A percentile compares a stretch with the other conserved stretches of the same genome.
phyloP scores from a whole-genome alignment of 495 filamentous ascomycete genomes.

The Jackrogersella minutella region DNA sequence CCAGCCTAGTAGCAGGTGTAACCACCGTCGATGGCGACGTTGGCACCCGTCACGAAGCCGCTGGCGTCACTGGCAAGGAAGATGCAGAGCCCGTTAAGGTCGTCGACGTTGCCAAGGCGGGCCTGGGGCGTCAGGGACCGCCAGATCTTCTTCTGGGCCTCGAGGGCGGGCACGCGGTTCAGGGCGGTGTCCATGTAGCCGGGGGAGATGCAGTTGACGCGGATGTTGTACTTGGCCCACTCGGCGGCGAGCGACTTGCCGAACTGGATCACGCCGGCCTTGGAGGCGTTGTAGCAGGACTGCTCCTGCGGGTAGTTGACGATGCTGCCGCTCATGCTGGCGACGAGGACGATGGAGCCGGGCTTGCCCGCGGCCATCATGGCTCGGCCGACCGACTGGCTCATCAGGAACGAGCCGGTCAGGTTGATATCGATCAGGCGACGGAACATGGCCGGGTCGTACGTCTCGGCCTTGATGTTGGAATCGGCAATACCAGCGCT shows the following conservation, averaged over 20 bases:
- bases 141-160: conserved; percentile 84
- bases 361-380: conserved; percentile 72
- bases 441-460: conserved; percentile 71
- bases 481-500: conserved; percentile 84
- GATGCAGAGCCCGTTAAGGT: conserved; percentile 80
- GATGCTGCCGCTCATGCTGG: conserved; percentile 79
- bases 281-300: conserved; percentile 80
- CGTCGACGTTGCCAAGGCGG: conserved; percentile 75
- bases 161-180: conserved; percentile 75
- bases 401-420: conserved; percentile 73
- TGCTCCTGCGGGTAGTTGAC: conserved; percentile 85
- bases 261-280: conserved; percentile 79
- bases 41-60: conserved; percentile 79
- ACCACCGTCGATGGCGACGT: conserved; percentile 77
- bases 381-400: conserved; percentile 67
- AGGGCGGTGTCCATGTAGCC: conserved; percentile 84
- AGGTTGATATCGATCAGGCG: conserved; percentile 80
- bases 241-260: conserved; percentile 81
- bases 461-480: conserved; percentile 63
- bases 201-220: conserved; percentile 80
- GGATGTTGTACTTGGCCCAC: conserved; percentile 77
- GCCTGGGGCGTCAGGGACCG: conserved; percentile 74
- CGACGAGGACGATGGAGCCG: conserved; percentile 76
- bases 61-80: conserved; percentile 78
- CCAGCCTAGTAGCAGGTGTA: conserved; percentile 56